phyloP scores from a whole-genome alignment of 441 rosid species.

The Croton laevigatus region DNA sequence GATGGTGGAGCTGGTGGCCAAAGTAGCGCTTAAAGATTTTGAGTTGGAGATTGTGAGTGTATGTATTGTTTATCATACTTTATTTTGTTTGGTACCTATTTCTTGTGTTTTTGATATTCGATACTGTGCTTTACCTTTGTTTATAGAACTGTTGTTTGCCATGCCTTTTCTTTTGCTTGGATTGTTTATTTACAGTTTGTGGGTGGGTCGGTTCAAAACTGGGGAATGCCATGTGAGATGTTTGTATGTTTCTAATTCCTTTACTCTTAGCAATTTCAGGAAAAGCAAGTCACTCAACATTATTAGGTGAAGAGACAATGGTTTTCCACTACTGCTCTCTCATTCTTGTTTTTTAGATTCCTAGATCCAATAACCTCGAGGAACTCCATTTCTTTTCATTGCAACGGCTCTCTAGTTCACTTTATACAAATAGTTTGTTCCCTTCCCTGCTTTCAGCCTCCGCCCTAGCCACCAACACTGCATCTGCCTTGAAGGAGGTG shows the following conservation, averaged over 20 bases:
- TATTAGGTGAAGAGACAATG: too few relatives aligned
- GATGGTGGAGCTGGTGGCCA: conserved; percentile 24
- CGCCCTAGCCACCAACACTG: too few relatives aligned
- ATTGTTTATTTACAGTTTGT: not conserved
- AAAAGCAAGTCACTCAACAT: too few relatives aligned
- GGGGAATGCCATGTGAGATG: not conserved
- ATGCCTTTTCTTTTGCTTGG: not conserved
- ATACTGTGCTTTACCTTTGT: not conserved
- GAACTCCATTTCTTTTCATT: too few relatives aligned
- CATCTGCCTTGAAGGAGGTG: too few relatives aligned
- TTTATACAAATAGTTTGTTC: too few relatives aligned
- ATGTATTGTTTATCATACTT: not conserved
- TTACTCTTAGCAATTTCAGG: not conserved
- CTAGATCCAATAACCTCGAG: too few relatives aligned
- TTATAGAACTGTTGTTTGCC: not conserved
- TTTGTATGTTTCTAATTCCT: not conserved
- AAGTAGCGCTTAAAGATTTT: conserved; percentile 9
- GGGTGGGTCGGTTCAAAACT: too few relatives aligned
- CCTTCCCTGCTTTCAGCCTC: too few relatives aligned
- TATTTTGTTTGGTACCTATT: not conserved
- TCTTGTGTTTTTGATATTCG: not conserved
- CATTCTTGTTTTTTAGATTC: too few relatives aligned
- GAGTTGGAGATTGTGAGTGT: conserved; percentile 10
- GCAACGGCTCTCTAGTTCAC: too few relatives aligned
- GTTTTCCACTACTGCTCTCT: too few relatives aligned